Evolutionary conservation across 768 basidiomycete species (phyloP).

Genomic region (Amanita exitialis): DNA sequence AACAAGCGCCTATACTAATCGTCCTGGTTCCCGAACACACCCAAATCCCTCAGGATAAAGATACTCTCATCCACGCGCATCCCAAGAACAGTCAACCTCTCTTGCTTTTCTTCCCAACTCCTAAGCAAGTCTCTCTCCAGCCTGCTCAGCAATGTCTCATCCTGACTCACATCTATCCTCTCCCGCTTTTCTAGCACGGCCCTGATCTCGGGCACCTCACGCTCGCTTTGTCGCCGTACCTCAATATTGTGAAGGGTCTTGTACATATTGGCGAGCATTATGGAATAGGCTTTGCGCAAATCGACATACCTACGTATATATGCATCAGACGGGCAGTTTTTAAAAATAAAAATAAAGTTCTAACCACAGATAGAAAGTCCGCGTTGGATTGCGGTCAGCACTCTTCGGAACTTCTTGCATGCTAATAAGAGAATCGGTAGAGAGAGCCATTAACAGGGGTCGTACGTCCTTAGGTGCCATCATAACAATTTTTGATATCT

Average conservation of each 20-base stretch:
- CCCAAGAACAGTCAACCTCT: constrained; percentile 72
- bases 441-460: constrained; percentile 67
- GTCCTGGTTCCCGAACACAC: constrained; percentile 34
- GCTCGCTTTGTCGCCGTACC: constrained; percentile 62
- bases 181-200: constrained; percentile 76
- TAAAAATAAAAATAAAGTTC: constrained; percentile 9
- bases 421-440: constrained; percentile 75
- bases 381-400: constrained; percentile 79
- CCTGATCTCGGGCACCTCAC: constrained; percentile 51
- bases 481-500: constrained; percentile 94
- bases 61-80: constrained; percentile 82
- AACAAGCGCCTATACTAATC: constrained; percentile 23
- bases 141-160: constrained; percentile 55
- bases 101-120: constrained; percentile 66
- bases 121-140: constrained; percentile 68
- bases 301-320: constrained; percentile 72
- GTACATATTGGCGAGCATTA: constrained; percentile 70
- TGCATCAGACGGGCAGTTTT: constrained; percentile 4
- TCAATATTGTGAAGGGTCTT: constrained; percentile 87
- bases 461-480: constrained; percentile 85
- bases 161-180: constrained; percentile 76
- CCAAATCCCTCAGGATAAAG: constrained; percentile 82
- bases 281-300: constrained; percentile 69
- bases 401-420: constrained; percentile 91
- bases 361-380: constrained; percentile 90